Evolutionary conservation across 1,284 basidiomycete species (phyloP).

Genomic region (Mycena sp.): DNA sequence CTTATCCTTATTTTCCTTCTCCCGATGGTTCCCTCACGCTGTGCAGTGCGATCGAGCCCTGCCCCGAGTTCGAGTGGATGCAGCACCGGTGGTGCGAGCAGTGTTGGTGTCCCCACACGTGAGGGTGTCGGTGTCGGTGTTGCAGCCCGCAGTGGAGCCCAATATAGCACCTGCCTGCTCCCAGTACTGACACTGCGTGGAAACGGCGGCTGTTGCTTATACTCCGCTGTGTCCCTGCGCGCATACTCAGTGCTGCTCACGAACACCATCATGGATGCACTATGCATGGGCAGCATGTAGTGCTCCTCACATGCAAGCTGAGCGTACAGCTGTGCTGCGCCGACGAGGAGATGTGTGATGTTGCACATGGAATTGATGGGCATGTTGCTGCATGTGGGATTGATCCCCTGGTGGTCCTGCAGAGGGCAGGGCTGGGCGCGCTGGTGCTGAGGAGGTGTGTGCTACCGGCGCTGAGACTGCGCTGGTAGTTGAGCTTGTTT

Average conservation of each 20-base stretch:
- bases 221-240: not conserved
- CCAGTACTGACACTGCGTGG: conserved; percentile 24
- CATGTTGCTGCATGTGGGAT: too few species aligned
- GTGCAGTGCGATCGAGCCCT: conserved; percentile 76
- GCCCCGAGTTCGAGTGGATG: too few species aligned
- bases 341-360: too few species aligned
- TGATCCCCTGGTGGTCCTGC: too few species aligned
- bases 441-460: not conserved
- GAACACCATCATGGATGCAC: too few species aligned
- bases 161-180: conserved; percentile 19
- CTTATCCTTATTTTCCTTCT: conserved; percentile 42
- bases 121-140: too few species aligned
- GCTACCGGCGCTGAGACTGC: conserved; percentile 28
- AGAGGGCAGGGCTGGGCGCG: not conserved
- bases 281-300: conserved; percentile 11
- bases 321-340: conserved; percentile 28
- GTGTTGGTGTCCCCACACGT: too few species aligned
- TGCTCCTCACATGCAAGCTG: conserved; percentile 17
- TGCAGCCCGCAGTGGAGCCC: conserved; percentile 19
- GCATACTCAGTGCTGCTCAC: not conserved
- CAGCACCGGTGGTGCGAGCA: too few species aligned
- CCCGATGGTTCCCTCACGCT: conserved; percentile 67
- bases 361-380: too few species aligned
- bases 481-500: conserved; percentile 14
- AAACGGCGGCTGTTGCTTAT: not conserved